Evolutionary conservation across 2,329 filamentous ascomycete genomes (phyloP), one percentile per base, ranked within the genome.

Genomic region (Thielaviopsis punctulata): DNA sequence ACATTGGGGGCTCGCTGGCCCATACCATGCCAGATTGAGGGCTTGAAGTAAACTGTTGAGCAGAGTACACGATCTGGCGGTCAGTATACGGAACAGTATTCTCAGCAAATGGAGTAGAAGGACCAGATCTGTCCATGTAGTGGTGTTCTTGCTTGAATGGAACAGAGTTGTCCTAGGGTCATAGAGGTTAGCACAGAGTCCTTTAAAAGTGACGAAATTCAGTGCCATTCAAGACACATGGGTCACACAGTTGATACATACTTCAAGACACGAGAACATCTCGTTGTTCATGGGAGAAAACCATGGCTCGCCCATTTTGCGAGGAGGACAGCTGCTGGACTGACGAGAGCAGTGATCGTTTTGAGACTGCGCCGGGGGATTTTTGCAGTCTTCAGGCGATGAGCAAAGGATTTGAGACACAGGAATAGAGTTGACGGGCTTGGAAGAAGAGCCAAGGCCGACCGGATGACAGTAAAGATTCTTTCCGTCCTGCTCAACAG

Each of bases 401-500:
- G 47, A 12, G 30, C 23, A 23, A 12, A 30, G 18, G 23, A 36
- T 23, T 19, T 51, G 13, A 46, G 33, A 18, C 22, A 33, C 30
- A 12, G 30, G 30, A 13, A 33, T 48, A 22, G 30, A 21, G 21
- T 43, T 33, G 5, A 22, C n/a, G 10, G 27, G 22, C 23, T 50
- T 51, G 22, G 48, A 18, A 7, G 30, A 24, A 9, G 30, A 41
- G 9, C 43, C 25, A 44, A 41, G 33, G 15, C 22, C 23, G 15
- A 47, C 46, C 8, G 30, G 24, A 12, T 47, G 44, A 13, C 23
- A 41, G 48, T 50, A 44, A 9, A 51, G 21, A 43, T 23, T 44
- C 19, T 51, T 46, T 12, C 52, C 43, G 48, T 51, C 52, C 36
- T 48, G 48, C 23, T 51, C 48, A 33, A 48, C 48, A 4, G 52